These are phyloP conservation scores for Dimargaris verticillata DNA, from an alignment of 192 early-diverging fungal genomes.

Conservation along the genomic window DNA sequence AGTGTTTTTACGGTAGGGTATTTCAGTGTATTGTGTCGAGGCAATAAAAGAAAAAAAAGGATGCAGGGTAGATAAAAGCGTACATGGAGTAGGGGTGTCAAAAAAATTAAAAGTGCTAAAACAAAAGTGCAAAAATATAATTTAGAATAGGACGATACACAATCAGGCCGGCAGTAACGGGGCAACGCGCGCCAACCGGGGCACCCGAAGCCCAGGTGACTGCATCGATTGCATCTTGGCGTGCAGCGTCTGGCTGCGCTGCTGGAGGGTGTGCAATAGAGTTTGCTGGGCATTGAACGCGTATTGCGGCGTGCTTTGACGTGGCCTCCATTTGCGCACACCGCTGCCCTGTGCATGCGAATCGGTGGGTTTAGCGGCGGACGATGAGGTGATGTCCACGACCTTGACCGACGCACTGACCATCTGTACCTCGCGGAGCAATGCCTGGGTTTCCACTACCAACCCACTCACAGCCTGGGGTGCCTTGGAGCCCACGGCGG, in stretches of 20 bases:
- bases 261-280: slow-evolving; percentile 4
- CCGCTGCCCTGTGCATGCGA: background rate
- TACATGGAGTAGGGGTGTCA: too few relatives aligned
- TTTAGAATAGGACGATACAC: too few relatives aligned
- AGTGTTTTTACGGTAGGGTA: too few relatives aligned
- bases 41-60: too few relatives aligned
- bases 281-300: slow-evolving; percentile 9
- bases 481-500: background rate
- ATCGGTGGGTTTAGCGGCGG: background rate
- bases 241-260: slow-evolving; percentile 4
- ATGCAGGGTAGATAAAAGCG: too few relatives aligned
- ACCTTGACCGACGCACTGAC: slow-evolving; percentile 8
- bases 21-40: too few relatives aligned
- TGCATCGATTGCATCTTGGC: too few relatives aligned
- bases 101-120: too few relatives aligned
- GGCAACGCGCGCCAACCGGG: too few relatives aligned
- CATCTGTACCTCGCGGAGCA: slow-evolving; percentile 5
- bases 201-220: too few relatives aligned
- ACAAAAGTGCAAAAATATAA: too few relatives aligned
- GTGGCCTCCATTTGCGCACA: slow-evolving; percentile 1
- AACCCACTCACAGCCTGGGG: background rate
- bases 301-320: background rate
- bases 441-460: background rate
- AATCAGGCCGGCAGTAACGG: too few relatives aligned
- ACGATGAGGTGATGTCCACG: background rate